phyloP scores from a whole-genome alignment of 75 land plant species.

The Cunninghamia lanceolata region DNA sequence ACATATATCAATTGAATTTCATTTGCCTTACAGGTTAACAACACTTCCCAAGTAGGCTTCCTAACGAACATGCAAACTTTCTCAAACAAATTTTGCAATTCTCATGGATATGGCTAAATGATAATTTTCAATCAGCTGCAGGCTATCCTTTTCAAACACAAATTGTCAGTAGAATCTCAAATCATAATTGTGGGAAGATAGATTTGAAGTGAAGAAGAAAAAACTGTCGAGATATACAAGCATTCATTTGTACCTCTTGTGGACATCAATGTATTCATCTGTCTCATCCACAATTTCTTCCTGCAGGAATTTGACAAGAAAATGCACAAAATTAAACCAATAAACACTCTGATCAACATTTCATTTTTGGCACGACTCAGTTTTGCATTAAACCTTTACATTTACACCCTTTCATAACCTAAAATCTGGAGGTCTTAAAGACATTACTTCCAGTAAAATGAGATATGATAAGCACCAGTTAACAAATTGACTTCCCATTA shows the following conservation, averaged over 20 bases:
- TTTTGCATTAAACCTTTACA: not conserved
- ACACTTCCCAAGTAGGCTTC: slow-evolving; percentile 4
- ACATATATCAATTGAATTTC: not conserved
- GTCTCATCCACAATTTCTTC: slow-evolving; percentile 30
- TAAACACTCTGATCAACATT: not conserved
- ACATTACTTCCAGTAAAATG: not conserved
- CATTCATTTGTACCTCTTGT: slow-evolving; percentile 16
- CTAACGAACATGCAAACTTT: not conserved
- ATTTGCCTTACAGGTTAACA: not conserved
- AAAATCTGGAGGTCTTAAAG: not conserved
- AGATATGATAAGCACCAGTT: not conserved
- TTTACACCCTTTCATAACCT: not conserved
- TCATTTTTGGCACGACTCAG: not conserved
- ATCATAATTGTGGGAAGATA: too few species aligned
- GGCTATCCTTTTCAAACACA: not conserved
- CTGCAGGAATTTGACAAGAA: slow-evolving; percentile 30
- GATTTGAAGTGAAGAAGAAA: not conserved
- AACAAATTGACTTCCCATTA: not conserved
- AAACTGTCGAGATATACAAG: not conserved
- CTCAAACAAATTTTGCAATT: not conserved
- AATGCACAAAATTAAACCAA: slow-evolving; percentile 4
- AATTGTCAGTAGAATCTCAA: not conserved
- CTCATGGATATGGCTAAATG: not conserved
- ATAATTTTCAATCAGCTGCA: not conserved
- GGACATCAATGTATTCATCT: not conserved